Percentiles rank a stretch among this genome's conserved stretches.
phyloP scores from a whole-genome alignment of 495 filamentous ascomycete species.

The Articulospora tetracladia region DNA sequence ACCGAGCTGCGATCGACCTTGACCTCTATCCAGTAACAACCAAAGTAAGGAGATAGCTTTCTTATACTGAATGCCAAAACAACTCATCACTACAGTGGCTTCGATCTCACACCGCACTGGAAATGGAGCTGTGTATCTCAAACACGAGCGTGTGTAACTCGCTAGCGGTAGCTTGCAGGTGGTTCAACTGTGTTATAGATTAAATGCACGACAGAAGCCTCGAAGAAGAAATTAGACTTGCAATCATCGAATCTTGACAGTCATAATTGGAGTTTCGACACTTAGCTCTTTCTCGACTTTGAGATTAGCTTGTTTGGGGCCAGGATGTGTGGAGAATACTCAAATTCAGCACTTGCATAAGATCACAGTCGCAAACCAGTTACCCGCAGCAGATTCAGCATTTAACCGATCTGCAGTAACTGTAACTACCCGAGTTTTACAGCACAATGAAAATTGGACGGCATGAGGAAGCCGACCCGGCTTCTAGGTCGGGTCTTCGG shows the following conservation, averaged over 20 bases:
- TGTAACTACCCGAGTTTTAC: background rate
- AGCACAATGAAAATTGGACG: background rate
- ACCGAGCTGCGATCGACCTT: no score
- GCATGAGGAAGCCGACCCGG: background rate
- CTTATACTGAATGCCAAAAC: background rate
- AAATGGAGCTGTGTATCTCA: background rate
- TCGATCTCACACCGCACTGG: background rate
- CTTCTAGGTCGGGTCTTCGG: background rate
- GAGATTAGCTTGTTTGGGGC: no score
- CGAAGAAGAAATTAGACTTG: background rate
- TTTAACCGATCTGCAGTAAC: constrained; percentile 4
- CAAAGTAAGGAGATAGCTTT: no score
- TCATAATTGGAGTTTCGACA: no score
- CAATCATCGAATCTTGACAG: no score
- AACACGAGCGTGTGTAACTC: background rate
- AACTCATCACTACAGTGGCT: background rate
- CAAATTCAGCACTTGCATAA: no score
- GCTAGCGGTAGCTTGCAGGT: background rate
- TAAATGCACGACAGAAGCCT: background rate
- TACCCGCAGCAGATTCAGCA: background rate
- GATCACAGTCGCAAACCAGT: background rate
- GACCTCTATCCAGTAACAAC: no score
- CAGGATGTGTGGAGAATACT: no score
- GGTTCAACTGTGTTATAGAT: background rate
- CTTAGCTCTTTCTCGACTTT: no score